A percentile compares a stretch with the other conserved stretches of the same genome.
phyloP scores from a whole-genome alignment of 768 basidiomycete genomes.

The Scleroderma citrinum region DNA sequence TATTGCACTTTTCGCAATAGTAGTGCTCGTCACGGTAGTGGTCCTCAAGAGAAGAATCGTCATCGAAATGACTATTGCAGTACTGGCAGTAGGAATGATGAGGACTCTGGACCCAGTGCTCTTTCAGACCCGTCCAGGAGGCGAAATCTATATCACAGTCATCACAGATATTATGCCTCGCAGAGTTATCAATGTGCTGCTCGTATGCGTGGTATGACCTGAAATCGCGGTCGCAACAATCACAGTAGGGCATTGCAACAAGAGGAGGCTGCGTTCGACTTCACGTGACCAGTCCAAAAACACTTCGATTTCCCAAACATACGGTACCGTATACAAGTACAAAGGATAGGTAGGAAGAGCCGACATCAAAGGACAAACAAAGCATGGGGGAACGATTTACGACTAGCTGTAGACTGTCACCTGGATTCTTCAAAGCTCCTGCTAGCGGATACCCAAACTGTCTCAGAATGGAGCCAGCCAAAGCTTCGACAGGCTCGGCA shows the following conservation, averaged over 20 bases:
- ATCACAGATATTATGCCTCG: slow-evolving; percentile 39
- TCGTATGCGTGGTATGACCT: slow-evolving; percentile 16
- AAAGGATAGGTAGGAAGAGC: too few relatives aligned
- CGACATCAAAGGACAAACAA: too few relatives aligned
- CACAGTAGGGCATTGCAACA: slow-evolving; percentile 30
- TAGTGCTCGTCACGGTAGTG: slow-evolving; percentile 40
- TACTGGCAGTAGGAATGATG: slow-evolving; percentile 46
- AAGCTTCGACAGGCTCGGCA: too few relatives aligned
- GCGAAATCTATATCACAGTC: slow-evolving; percentile 44
- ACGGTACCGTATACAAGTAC: too few relatives aligned
- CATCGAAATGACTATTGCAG: slow-evolving; percentile 41
- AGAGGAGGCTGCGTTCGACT: neutral
- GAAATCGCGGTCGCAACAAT: slow-evolving; percentile 37
- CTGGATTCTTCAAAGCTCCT: too few relatives aligned
- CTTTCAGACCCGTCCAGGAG: slow-evolving; percentile 30
- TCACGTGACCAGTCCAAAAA: too few relatives aligned
- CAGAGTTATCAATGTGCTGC: slow-evolving; percentile 33
- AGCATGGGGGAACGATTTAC: too few relatives aligned
- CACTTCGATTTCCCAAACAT: too few relatives aligned
- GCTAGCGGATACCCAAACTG: too few relatives aligned
- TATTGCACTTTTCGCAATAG: slow-evolving; percentile 39
- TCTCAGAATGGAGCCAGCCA: too few relatives aligned
- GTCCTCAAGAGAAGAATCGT: slow-evolving; percentile 25
- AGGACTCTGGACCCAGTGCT: slow-evolving; percentile 50
- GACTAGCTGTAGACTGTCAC: too few relatives aligned